phyloP scores from a whole-genome alignment of 2,329 filamentous ascomycete species.

The Amesomyces nigricolor region DNA sequence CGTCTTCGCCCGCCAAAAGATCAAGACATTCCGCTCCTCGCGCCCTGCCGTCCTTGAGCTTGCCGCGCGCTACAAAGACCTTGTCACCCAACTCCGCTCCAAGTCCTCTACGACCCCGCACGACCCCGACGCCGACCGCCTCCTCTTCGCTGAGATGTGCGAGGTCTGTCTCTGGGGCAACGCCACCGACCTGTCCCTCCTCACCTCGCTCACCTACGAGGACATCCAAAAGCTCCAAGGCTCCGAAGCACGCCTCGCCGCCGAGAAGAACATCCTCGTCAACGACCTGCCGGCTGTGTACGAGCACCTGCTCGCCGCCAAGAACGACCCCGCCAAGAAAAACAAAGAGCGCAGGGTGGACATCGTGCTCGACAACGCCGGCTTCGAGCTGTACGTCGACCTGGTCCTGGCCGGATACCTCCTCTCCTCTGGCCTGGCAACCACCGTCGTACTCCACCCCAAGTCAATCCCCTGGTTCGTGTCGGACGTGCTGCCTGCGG shows the following conservation, averaged over 20 bases:
- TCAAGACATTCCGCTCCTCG: constrained; percentile 85
- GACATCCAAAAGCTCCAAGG: constrained; percentile 97
- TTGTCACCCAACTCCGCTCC: constrained; percentile 60
- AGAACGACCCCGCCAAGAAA: constrained; percentile 30
- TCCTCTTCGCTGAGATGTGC: constrained; percentile 87
- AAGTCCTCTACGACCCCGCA: constrained; percentile 34
- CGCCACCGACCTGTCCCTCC: constrained; percentile 85
- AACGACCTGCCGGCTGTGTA: constrained; percentile 62
- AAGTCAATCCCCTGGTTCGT: constrained; percentile 99
- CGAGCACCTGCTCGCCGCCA: constrained; percentile 26
- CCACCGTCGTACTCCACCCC: constrained; percentile 79
- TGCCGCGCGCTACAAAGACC: constrained; percentile 42
- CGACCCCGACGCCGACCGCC: constrained; percentile 63
- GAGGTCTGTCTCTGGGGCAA: constrained; percentile 98
- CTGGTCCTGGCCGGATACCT: constrained; percentile 88
- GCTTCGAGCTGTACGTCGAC: constrained; percentile 95
- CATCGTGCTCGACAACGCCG: constrained; percentile 93
- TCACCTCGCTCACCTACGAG: constrained; percentile 86
- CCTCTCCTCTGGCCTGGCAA: constrained; percentile 77
- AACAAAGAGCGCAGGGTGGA: constrained; percentile 75
- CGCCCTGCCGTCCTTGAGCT: constrained; percentile 57
- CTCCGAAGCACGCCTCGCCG: constrained; percentile 73
- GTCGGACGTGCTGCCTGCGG: constrained; percentile 81
- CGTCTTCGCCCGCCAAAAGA: constrained; percentile 84
- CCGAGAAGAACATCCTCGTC: constrained; percentile 85